Conservation (phyloP, 176 grass and related monocot genomes). For the Pontederia paniculata region DNA sequence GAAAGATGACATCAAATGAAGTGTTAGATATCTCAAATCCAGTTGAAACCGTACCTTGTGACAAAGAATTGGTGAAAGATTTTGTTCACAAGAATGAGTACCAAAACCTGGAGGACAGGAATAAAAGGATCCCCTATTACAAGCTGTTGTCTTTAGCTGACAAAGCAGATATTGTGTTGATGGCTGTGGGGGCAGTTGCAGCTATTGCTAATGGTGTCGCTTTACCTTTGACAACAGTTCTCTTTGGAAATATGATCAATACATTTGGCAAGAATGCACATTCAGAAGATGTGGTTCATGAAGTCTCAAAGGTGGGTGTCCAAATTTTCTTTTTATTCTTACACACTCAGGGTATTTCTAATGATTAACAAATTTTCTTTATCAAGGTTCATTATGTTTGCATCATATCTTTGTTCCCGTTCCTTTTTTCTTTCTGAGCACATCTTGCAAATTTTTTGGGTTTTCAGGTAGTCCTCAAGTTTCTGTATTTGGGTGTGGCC, state of each 20-base stretch:
- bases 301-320: slow-evolving; percentile 2
- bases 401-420: neutral
- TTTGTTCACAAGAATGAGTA: neutral
- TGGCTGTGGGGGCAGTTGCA: slow-evolving; percentile 2
- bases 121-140: neutral
- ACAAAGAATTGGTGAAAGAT: neutral
- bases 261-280: neutral
- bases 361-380: neutral
- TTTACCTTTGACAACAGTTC: slow-evolving; percentile 7
- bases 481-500: slow-evolving; percentile 7
- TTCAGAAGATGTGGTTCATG: neutral
- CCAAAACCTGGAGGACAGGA: neutral
- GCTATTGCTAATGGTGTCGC: slow-evolving; percentile 5
- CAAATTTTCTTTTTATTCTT: neutral
- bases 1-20: neutral
- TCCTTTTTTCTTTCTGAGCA: neutral
- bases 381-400: neutral
- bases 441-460: neutral
- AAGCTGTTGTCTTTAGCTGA: slow-evolving; percentile 12
- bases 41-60: neutral
- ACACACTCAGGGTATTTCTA: neutral
- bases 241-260: slow-evolving; percentile 9
- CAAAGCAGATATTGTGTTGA: neutral
- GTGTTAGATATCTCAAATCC: slow-evolving; percentile 1
- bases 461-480: slow-evolving; percentile 7